These are phyloP conservation scores for Geotrichum klebahnii DNA, from an alignment of 1,139 yeast species.

Conservation along the genomic window DNA sequence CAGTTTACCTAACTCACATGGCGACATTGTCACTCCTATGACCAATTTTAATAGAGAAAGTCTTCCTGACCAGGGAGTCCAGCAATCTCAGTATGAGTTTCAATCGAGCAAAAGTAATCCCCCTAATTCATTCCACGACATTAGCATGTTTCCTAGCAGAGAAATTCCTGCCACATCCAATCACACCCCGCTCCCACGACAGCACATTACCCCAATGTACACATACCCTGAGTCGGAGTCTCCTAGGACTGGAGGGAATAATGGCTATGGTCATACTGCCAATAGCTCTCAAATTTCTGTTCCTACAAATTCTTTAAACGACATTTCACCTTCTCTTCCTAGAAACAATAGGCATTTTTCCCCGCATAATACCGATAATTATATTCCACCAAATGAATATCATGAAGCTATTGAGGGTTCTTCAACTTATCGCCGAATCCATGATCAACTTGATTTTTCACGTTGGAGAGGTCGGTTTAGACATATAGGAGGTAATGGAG, in stretches of 20 bases:
- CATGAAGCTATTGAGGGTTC: constrained; percentile 4
- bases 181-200: not conserved
- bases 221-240: too few relatives aligned
- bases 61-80: too few relatives aligned
- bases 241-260: too few relatives aligned
- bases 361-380: not conserved
- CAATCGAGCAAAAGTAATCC: not conserved
- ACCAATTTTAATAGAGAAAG: too few relatives aligned
- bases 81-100: not conserved
- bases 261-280: not conserved
- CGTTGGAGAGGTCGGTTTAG: constrained; percentile 7
- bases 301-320: not conserved
- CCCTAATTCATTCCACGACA: not conserved
- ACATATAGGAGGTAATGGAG: not conserved
- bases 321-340: not conserved
- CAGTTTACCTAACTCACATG: too few relatives aligned
- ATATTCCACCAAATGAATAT: not conserved
- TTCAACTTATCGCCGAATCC: constrained; percentile 4
- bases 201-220: too few relatives aligned
- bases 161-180: not conserved
- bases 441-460: constrained; percentile 6
- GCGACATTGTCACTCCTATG: too few relatives aligned
- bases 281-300: not conserved
- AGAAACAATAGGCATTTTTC: too few relatives aligned
- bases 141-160: constrained; percentile 6